Evolutionary conservation across 2,329 filamentous ascomycete species (phyloP).

Genomic region (Daldinia sp.): DNA sequence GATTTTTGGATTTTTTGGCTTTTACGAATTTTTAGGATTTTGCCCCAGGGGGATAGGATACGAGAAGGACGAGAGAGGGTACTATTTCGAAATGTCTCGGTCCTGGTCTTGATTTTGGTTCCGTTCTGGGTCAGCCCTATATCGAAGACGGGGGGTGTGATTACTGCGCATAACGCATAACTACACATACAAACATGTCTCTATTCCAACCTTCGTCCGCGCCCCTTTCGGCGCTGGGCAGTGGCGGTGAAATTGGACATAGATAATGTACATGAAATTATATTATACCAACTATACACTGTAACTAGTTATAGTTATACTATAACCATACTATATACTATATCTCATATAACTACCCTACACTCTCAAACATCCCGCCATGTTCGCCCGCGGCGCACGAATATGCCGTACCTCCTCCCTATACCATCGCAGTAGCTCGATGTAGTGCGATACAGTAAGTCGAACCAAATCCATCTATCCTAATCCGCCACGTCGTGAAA

Average conservation of each 20-base stretch:
- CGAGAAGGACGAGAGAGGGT: background rate
- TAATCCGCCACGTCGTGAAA: too few species aligned
- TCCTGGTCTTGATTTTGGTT: background rate
- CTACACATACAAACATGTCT: background rate
- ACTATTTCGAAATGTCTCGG: background rate
- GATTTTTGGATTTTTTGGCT: background rate
- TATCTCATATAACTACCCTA: too few species aligned
- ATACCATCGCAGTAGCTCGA: background rate
- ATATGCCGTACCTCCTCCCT: background rate
- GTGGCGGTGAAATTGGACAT: background rate
- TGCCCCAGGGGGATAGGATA: background rate
- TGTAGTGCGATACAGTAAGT: constrained; percentile 1
- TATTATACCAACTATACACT: background rate
- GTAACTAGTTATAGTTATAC: background rate
- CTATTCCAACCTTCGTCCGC: background rate
- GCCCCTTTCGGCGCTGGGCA: background rate
- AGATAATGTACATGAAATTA: background rate
- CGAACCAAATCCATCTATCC: too few species aligned
- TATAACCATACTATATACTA: background rate
- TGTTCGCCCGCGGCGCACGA: background rate
- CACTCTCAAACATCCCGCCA: background rate
- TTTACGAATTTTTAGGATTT: background rate
- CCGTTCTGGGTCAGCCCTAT: background rate
- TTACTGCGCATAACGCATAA: too few species aligned
- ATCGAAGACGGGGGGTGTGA: background rate